phyloP scores from a whole-genome alignment of 129 eudicot genomes.

The Arctium lappa region DNA sequence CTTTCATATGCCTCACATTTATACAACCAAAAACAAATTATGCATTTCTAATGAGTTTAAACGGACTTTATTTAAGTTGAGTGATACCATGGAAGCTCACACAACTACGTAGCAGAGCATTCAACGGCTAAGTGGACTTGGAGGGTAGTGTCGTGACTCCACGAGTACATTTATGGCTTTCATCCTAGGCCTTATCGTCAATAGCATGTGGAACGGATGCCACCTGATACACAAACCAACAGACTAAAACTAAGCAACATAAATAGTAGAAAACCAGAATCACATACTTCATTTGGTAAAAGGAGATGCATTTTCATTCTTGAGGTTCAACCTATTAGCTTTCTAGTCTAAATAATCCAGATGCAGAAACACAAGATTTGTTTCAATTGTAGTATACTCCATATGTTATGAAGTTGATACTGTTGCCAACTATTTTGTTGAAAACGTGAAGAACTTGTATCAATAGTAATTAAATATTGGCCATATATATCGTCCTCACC shows the following conservation, averaged over 20 bases:
- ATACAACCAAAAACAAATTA: neutral
- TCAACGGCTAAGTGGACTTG: neutral
- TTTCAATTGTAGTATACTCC: too few species aligned
- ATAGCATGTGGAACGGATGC: slow-evolving; percentile 63
- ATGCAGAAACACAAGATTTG: neutral
- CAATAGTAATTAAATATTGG: neutral
- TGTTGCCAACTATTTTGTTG: too few species aligned
- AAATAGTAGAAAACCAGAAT: neutral
- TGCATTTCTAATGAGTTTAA: slow-evolving; percentile 12
- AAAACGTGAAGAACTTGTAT: neutral
- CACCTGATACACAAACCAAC: slow-evolving; percentile 44
- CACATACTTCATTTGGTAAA: neutral
- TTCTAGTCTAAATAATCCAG: neutral
- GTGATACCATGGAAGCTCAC: slow-evolving; percentile 17
- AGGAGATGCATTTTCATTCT: neutral
- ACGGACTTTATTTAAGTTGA: slow-evolving; percentile 25
- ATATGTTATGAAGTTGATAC: neutral
- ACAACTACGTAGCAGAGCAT: slow-evolving; percentile 3
- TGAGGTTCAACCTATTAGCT: neutral
- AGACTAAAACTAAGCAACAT: neutral
- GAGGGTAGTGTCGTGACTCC: neutral
- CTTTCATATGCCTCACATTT: neutral
- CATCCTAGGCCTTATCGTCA: slow-evolving; percentile 44
- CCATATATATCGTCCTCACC: neutral
- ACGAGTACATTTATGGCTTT: slow-evolving; percentile 16